Base-by-base conservation (phyloP, 1,139 yeast genomes). In the Candida sp. region DNA sequence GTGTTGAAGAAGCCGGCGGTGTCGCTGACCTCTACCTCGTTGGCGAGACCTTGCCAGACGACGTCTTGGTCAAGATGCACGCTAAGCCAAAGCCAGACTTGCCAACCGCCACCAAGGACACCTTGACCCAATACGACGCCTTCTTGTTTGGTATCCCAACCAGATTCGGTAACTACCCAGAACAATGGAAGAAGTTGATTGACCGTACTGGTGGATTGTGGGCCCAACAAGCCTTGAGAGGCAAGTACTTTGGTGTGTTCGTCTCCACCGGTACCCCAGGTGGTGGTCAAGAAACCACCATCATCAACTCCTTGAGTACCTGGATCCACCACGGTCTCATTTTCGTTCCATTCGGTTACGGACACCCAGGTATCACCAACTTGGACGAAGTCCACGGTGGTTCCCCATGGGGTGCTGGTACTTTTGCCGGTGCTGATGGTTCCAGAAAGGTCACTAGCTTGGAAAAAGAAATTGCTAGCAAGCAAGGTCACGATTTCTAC, bases 381-480 rank as follows among this genome's bases (percentile, higher is more conserved):
- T 52, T 70, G 52, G 67, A 65, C 2, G 75, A 72, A 61, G 61
- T 66, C 47, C 77, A 70, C 57, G 78, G 78, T 51, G 69, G 73
- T 32, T 70, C 76, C 47, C 74, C 78, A 44, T 73, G 75, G 72
- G 78, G 78, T 55, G 75, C 78, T 38, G 78, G 78, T 51, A 60
- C 74, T 46, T 68, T 63, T 54, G 77, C 78, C 35, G 73, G 70
- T 43, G 58, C 63, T 17, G 75, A 69, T 53, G 78, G 78, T 40
- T 65, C 73, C 40, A 70, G 78, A 67, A 56, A 61, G 50, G 74
- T 74, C 27, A 55, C 67, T 52, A 61, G 62, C 33, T 61, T 69
- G 55, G 78, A 74, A 58, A 64, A 68, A 61, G 67, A 66, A 49
- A 59, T 74, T 48, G 73, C 73, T 32, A 56, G 56, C 45, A 58